Conservation (phyloP, 352 stramenopile species). For the Phytopythium delawarense region DNA sequence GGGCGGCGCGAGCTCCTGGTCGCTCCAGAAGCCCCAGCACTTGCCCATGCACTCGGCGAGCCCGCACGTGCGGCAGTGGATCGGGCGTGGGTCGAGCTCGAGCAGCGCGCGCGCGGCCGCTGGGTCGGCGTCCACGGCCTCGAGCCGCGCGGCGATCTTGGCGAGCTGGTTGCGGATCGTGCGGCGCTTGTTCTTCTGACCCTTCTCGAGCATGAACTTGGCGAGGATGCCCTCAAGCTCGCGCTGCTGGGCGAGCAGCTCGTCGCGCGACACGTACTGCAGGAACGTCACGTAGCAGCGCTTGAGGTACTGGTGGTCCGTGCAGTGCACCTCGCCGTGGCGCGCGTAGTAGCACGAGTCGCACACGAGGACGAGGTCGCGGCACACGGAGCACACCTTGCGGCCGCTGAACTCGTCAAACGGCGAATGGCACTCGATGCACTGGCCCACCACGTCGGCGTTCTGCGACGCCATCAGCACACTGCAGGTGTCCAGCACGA, state of each 20-base stretch:
- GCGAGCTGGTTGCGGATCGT: conserved; percentile 67
- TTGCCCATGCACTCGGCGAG: conserved; percentile 48
- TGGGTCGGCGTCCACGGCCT: conserved; percentile 34
- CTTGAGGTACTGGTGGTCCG: conserved; percentile 69
- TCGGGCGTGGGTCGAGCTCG: conserved; percentile 29
- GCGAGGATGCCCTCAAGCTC: conserved; percentile 50
- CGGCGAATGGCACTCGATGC: conserved; percentile 52
- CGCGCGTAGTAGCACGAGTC: conserved; percentile 53
- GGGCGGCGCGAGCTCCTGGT: conserved; percentile 24
- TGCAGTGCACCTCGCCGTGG: conserved; percentile 68
- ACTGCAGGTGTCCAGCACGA: conserved; percentile 15
- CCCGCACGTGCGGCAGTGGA: conserved; percentile 69
- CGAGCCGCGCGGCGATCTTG: conserved; percentile 48
- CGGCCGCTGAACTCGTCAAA: conserved; percentile 63
- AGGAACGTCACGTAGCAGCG: conserved; percentile 69
- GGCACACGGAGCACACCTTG: conserved; percentile 70
- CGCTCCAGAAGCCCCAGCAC: conserved; percentile 77
- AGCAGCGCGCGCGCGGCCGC: conserved; percentile 27
- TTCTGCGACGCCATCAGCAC: conserved; percentile 57
- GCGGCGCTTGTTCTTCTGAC: conserved; percentile 66
- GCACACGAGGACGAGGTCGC: conserved; percentile 67
- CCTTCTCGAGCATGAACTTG: conserved; percentile 42
- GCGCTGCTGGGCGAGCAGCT: conserved; percentile 39
- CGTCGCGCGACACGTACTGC: conserved; percentile 46
- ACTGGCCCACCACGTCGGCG: conserved; percentile 63